Evolutionary conservation across 371 early-diverging fungal genomes (phyloP).

Genomic region (Entomophthora muscae): DNA sequence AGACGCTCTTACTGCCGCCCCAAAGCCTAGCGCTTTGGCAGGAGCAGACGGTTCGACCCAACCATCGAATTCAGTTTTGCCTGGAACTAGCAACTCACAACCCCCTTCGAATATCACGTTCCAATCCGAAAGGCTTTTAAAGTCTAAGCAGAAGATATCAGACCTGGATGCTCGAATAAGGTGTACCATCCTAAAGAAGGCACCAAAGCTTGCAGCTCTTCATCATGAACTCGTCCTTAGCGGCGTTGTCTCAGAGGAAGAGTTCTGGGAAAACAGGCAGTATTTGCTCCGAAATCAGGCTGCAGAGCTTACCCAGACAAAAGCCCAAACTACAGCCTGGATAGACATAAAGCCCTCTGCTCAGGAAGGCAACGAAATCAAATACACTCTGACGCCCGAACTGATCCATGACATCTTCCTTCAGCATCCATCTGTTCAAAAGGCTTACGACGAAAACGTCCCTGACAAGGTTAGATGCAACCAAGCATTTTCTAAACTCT

Average conservation of each 20-base stretch:
- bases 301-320: conserved; percentile 45
- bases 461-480: conserved; percentile 56
- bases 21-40: too few relatives aligned
- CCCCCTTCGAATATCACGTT: neutral
- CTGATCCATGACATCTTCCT: conserved; percentile 76
- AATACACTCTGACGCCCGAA: conserved; percentile 73
- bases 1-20: too few relatives aligned
- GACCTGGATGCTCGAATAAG: neutral
- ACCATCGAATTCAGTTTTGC: too few relatives aligned
- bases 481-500: neutral
- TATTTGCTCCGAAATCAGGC: conserved; percentile 53
- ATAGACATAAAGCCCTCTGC: conserved; percentile 59
- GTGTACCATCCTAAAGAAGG: neutral
- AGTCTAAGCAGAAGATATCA: neutral
- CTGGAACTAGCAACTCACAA: too few relatives aligned
- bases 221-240: conserved; percentile 65
- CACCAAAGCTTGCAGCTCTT: conserved; percentile 23
- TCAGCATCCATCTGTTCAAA: conserved; percentile 74
- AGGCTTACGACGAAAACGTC: conserved; percentile 68
- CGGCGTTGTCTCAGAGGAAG: conserved; percentile 64
- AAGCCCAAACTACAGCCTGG: conserved; percentile 68
- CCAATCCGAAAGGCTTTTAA: neutral
- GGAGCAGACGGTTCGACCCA: too few relatives aligned
- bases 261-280: conserved; percentile 70
- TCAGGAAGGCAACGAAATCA: conserved; percentile 63